These are phyloP conservation scores for Pleodorina starrii DNA, from an alignment of 139 green algal species.

Conservation along the genomic window DNA sequence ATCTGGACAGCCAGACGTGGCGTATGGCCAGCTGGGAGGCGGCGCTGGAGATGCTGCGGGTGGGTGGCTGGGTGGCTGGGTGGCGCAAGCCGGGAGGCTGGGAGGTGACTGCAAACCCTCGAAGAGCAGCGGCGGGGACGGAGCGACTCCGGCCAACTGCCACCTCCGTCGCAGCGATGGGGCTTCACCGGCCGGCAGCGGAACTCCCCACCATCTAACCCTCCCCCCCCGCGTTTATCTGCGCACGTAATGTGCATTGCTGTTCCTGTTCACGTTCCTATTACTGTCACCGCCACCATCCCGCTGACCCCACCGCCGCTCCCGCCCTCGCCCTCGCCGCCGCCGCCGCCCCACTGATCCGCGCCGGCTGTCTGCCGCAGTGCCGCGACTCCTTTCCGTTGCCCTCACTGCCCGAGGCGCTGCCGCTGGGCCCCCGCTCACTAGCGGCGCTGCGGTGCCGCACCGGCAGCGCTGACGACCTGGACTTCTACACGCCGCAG, in stretches of 20 bases:
- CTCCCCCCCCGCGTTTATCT: too few relatives aligned
- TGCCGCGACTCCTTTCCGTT: conserved; percentile 14
- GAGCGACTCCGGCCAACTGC: too few relatives aligned
- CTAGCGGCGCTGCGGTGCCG: conserved; percentile 32
- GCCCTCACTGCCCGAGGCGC: neutral
- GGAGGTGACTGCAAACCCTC: too few relatives aligned
- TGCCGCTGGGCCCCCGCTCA: conserved; percentile 33
- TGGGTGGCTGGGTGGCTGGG: neutral
- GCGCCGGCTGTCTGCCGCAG: neutral
- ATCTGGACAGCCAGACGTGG: conserved; percentile 39
- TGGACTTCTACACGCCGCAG: conserved; percentile 38
- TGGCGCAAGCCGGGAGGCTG: too few relatives aligned
- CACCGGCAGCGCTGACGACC: conserved; percentile 42
- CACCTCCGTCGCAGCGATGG: too few relatives aligned
- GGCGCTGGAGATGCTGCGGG: conserved; percentile 14
- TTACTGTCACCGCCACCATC: too few relatives aligned
- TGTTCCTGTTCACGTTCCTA: too few relatives aligned
- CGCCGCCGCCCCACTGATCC: neutral
- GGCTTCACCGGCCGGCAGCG: too few relatives aligned
- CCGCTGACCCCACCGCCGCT: neutral
- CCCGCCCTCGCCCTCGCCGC: neutral
- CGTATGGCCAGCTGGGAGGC: conserved; percentile 11
- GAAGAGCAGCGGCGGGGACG: too few relatives aligned
- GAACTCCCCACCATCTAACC: too few relatives aligned
- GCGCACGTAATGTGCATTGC: too few relatives aligned